phyloP scores from a whole-genome alignment of 495 filamentous ascomycete genomes.

The Podospora anserina region DNA sequence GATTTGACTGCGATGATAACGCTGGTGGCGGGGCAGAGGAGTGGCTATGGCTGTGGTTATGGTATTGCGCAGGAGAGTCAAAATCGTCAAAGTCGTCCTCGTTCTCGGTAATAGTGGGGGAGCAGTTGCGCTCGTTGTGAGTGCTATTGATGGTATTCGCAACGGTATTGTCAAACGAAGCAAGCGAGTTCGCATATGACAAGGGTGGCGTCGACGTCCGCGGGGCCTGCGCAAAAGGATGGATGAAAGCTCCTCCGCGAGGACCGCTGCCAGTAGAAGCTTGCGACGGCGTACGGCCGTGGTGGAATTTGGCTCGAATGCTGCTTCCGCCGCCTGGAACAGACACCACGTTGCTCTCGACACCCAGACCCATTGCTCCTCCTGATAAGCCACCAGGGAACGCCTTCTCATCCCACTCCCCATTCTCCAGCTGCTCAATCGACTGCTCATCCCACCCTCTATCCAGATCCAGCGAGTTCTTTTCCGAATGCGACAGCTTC shows the following conservation, averaged over 20 bases:
- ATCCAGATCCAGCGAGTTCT: slow-evolving; percentile 54
- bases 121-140: slow-evolving; percentile 38
- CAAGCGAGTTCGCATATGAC: slow-evolving; percentile 52
- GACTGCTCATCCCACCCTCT: slow-evolving; percentile 50
- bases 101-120: slow-evolving; percentile 49
- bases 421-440: slow-evolving; percentile 31
- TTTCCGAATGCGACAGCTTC: slow-evolving; percentile 51
- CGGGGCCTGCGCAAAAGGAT: slow-evolving; percentile 57
- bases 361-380: slow-evolving; percentile 13
- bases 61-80: slow-evolving; percentile 26
- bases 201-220: slow-evolving; percentile 55
- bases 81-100: slow-evolving; percentile 44
- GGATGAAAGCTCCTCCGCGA: slow-evolving; percentile 47
- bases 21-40: slow-evolving; percentile 5
- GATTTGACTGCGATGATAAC: slow-evolving; percentile 22
- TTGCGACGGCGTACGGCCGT: slow-evolving; percentile 51
- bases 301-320: slow-evolving; percentile 36
- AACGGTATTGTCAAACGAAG: slow-evolving; percentile 41
- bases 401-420: slow-evolving; percentile 15
- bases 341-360: slow-evolving; percentile 7
- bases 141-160: background rate
- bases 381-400: slow-evolving; percentile 13
- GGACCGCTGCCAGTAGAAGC: slow-evolving; percentile 46
- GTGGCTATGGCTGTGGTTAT: slow-evolving; percentile 15
- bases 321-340: slow-evolving; percentile 19